Conservation (phyloP, 1,284 basidiomycete genomes). For the Sporisorium graminicola region DNA sequence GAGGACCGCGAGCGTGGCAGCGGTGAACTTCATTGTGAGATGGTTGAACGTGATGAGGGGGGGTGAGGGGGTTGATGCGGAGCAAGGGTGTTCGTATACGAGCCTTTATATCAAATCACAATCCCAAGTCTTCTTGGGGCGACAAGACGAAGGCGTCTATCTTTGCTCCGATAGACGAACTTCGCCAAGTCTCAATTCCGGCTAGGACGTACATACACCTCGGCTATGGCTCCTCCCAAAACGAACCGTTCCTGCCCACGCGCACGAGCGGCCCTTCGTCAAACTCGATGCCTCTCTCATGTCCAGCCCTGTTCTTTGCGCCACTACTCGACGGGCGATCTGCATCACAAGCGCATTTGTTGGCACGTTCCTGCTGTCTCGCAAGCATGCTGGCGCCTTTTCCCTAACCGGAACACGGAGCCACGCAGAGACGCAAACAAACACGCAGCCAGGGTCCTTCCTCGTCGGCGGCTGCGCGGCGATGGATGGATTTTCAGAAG, state of each 20-base stretch:
- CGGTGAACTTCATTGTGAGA: conserved; percentile 46
- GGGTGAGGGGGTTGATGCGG: neutral
- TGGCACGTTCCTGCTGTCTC: conserved; percentile 34
- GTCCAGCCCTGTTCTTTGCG: neutral
- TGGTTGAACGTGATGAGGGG: neutral
- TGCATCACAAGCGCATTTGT: neutral
- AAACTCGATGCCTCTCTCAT: too few relatives aligned
- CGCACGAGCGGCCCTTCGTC: neutral
- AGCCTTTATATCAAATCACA: conserved; percentile 1
- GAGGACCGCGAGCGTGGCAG: conserved; percentile 30
- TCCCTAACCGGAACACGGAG: too few relatives aligned
- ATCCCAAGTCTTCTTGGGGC: neutral
- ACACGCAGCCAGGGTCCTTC: too few relatives aligned
- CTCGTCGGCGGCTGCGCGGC: neutral
- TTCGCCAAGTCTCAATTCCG: neutral
- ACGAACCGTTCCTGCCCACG: neutral
- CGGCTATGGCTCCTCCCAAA: neutral
- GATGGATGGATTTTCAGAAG: conserved; percentile 14
- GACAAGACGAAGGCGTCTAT: too few relatives aligned
- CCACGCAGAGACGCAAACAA: neutral
- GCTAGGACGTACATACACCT: neutral
- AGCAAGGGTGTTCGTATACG: neutral
- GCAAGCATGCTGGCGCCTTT: too few relatives aligned
- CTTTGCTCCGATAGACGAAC: neutral
- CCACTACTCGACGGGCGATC: neutral